Percentiles rank a stretch among this genome's conserved stretches.
These are phyloP conservation scores for Cyanidioschyzon merolae DNA, from an alignment of 23 red algal genomes.

Conservation along the genomic window DNA sequence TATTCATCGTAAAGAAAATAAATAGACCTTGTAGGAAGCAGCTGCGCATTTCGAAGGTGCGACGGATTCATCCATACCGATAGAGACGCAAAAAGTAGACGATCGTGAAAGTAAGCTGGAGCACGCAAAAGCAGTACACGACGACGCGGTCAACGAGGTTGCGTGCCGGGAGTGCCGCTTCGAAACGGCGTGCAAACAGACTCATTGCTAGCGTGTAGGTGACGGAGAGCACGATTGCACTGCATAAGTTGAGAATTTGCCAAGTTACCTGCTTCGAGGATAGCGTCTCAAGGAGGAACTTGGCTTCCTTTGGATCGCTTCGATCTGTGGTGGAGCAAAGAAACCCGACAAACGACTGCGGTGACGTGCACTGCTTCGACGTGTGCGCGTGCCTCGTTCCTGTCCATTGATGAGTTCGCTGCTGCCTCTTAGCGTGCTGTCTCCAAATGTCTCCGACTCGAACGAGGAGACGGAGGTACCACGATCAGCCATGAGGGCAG, in stretches of 20 bases:
- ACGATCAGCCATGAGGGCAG: too few relatives aligned
- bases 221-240: background rate
- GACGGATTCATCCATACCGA: background rate
- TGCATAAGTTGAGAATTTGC: background rate
- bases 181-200: background rate
- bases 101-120: conserved; percentile 1
- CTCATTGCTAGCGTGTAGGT: background rate
- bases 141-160: background rate
- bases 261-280: background rate
- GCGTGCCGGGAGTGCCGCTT: background rate
- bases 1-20: background rate
- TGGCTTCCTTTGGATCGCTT: background rate
- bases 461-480: too few relatives aligned
- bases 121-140: background rate
- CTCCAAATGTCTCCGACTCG: too few relatives aligned
- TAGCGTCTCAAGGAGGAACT: conserved; percentile 6
- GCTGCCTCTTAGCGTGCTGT: too few relatives aligned
- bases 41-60: conserved; percentile 5
- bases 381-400: too few relatives aligned
- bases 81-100: background rate
- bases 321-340: background rate
- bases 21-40: background rate
- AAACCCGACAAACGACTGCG: background rate
- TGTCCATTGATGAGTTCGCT: too few relatives aligned
- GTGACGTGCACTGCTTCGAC: background rate